Conservation (phyloP, 1,284 basidiomycete species). For the Ceratorhiza oryzae-sativae region DNA sequence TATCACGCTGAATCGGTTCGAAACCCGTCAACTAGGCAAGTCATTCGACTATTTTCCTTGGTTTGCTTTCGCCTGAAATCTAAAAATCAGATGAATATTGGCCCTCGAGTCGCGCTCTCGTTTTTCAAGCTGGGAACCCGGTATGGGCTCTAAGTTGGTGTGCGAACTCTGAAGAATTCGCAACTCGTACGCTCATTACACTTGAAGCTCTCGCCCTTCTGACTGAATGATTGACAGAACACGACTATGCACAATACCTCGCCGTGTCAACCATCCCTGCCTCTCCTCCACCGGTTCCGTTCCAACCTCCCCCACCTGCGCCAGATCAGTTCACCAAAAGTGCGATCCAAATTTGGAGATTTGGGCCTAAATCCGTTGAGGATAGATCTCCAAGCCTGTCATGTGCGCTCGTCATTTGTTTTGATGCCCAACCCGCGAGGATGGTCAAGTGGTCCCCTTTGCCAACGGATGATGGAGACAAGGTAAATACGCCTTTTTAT, state of each 20-base stretch:
- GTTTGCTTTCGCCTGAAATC: constrained; percentile 15
- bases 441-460: constrained; percentile 90
- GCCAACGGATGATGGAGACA: constrained; percentile 73
- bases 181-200: constrained; percentile 56
- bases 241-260: constrained; percentile 72
- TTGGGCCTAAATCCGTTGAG: constrained; percentile 44
- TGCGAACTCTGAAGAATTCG: constrained; percentile 71
- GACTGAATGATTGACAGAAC: constrained; percentile 52
- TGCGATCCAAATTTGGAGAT: constrained; percentile 76
- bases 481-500: constrained; percentile 47
- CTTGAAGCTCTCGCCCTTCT: constrained; percentile 14
- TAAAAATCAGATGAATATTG: constrained; percentile 45
- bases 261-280: constrained; percentile 75
- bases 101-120: constrained; percentile 56
- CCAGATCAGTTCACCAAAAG: constrained; percentile 58
- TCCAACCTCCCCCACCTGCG: constrained; percentile 63
- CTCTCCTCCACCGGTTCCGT: constrained; percentile 59
- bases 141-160: constrained; percentile 93
- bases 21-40: constrained; percentile 65
- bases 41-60: constrained; percentile 5
- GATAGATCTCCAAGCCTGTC: constrained; percentile 48
- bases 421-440: constrained; percentile 72
- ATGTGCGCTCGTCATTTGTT: constrained; percentile 79
- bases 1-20: constrained; percentile 62
- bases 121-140: constrained; percentile 84